Conservation (phyloP, 2,329 filamentous ascomycete genomes). For the Pyrenophora teres region DNA sequence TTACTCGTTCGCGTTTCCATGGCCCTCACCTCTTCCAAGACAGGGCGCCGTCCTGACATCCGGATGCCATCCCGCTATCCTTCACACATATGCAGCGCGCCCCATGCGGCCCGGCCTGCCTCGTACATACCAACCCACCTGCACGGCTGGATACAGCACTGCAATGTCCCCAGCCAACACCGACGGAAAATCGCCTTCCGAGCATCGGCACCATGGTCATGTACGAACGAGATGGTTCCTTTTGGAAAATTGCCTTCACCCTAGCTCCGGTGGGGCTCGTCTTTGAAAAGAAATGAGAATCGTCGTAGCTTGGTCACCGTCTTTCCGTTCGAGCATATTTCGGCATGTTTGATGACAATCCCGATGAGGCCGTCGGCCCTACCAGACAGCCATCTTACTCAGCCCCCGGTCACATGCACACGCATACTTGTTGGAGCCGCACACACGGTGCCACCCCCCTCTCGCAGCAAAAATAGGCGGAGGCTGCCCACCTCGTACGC, state of each 20-base stretch:
- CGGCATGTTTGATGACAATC: not conserved
- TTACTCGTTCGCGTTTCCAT: no score
- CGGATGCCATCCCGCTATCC: no score
- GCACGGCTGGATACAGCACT: not conserved
- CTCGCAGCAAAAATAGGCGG: no score
- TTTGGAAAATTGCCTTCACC: conserved; percentile 7
- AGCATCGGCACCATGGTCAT: not conserved
- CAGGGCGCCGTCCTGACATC: not conserved
- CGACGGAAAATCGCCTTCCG: not conserved
- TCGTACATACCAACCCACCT: not conserved
- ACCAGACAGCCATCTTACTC: not conserved
- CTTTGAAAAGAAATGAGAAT: not conserved
- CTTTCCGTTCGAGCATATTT: not conserved
- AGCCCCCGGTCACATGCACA: conserved; percentile 2
- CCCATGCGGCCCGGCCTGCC: not conserved
- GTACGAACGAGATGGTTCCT: conserved; percentile 1
- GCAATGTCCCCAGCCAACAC: not conserved
- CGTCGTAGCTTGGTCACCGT: not conserved
- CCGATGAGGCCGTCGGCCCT: conserved; percentile 1
- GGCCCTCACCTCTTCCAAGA: not conserved
- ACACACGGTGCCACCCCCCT: not conserved
- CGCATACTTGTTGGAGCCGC: conserved; percentile 5
- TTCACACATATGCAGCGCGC: not conserved
- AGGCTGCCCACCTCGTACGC: no score
- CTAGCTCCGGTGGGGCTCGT: not conserved